Conservation (phyloP, 345 rosid genomes). For the Iberis pinnata region DNA sequence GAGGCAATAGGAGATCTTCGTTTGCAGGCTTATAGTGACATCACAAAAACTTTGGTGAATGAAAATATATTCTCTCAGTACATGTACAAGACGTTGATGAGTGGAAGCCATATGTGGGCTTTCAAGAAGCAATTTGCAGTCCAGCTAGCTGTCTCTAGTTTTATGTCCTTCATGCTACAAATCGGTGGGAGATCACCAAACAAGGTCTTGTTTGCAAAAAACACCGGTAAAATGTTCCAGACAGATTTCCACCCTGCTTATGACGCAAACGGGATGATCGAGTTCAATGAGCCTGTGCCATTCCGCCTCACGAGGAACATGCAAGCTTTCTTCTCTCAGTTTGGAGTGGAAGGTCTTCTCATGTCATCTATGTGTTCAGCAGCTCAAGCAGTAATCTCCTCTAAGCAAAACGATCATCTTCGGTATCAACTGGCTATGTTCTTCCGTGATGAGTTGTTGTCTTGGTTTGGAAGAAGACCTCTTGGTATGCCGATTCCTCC, state of each 20-base stretch:
- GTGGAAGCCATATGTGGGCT: conserved; percentile 95
- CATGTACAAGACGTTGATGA: conserved; percentile 85
- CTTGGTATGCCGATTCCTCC: conserved; percentile 54
- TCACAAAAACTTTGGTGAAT: conserved; percentile 61
- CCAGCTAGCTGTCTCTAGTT: conserved; percentile 94
- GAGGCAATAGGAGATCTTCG: conserved; percentile 93
- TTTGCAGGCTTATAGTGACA: conserved; percentile 77
- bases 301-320: conserved; percentile 96
- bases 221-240: conserved; percentile 95
- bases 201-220: conserved; percentile 90
- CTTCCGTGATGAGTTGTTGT: conserved; percentile 89
- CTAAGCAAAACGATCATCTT: conserved; percentile 83
- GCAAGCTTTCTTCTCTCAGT: conserved; percentile 93
- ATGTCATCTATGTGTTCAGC: conserved; percentile 94
- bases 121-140: conserved; percentile 95
- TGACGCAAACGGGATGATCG: conserved; percentile 79
- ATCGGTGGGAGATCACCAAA: conserved; percentile 97
- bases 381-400: conserved; percentile 83
- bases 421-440: conserved; percentile 98
- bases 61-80: conserved; percentile 89
- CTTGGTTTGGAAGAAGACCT: conserved; percentile 97
- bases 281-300: conserved; percentile 88
- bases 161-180: conserved; percentile 97
- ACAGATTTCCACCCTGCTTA: conserved; percentile 98
- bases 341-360: conserved; percentile 93